Evolutionary conservation across 495 filamentous ascomycete species (phyloP).

Genomic region (Aspergillus ostianus): DNA sequence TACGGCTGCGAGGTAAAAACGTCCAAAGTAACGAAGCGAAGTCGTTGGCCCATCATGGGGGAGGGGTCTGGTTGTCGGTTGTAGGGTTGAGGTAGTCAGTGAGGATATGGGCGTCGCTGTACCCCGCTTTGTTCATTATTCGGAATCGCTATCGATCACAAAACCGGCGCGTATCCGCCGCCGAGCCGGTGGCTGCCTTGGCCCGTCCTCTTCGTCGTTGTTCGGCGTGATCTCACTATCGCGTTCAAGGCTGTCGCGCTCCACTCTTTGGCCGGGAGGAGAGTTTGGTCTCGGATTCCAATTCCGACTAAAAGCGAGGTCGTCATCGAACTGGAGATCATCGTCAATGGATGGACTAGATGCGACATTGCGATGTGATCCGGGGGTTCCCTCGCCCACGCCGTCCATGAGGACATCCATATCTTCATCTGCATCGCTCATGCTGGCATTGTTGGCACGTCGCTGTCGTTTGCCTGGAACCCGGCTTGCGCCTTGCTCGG

Average conservation of each 20-base stretch:
- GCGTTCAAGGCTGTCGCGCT: slow-evolving; percentile 9
- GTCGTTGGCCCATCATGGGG: slow-evolving; percentile 31
- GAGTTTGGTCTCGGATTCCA: slow-evolving; percentile 14
- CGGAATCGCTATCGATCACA: slow-evolving; percentile 52
- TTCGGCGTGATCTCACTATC: slow-evolving; percentile 1
- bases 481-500: slow-evolving; percentile 12
- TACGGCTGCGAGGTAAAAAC: slow-evolving; percentile 44
- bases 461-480: slow-evolving; percentile 34
- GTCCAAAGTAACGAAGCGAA: slow-evolving; percentile 40
- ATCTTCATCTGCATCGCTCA: slow-evolving; percentile 30
- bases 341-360: slow-evolving; percentile 18
- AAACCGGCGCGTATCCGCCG: slow-evolving; percentile 46
- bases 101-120: background rate
- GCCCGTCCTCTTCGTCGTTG: slow-evolving; percentile 35
- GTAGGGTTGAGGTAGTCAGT: background rate
- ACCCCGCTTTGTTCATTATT: slow-evolving; percentile 24
- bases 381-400: background rate
- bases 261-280: slow-evolving; percentile 11
- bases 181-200: slow-evolving; percentile 28
- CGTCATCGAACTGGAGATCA: slow-evolving; percentile 40
- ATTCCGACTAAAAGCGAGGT: slow-evolving; percentile 36
- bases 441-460: slow-evolving; percentile 28
- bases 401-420: slow-evolving; percentile 25
- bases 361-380: background rate
- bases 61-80: background rate